These are phyloP conservation scores for Oryza punctata DNA, from an alignment of 176 grass and related monocot genomes.

Conservation along the genomic window DNA sequence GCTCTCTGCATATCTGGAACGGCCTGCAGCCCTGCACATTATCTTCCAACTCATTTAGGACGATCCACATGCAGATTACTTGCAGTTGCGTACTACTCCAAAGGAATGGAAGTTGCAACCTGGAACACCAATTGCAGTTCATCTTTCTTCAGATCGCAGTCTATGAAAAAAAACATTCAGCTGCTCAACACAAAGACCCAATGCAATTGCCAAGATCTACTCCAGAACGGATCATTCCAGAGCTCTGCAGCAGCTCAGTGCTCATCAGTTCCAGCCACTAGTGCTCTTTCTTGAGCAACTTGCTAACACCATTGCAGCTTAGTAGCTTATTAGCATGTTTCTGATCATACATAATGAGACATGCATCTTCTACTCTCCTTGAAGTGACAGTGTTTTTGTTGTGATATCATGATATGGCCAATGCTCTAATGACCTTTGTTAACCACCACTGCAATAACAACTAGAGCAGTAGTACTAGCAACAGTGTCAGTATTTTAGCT, in stretches of 20 bases:
- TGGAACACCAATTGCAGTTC: background rate
- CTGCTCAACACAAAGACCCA: background rate
- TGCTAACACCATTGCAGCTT: background rate
- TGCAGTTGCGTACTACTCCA: background rate
- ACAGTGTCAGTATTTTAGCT: background rate
- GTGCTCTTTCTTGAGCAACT: too few species aligned
- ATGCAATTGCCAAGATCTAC: background rate
- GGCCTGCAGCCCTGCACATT: background rate
- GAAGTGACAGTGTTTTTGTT: background rate
- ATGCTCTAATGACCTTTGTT: background rate
- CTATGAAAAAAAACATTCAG: background rate
- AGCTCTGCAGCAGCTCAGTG: background rate
- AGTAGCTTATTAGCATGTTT: background rate
- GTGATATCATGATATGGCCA: background rate
- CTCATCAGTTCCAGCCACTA: background rate
- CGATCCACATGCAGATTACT: background rate
- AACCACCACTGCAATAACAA: constrained; percentile 6
- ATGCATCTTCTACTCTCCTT: background rate
- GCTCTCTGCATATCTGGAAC: background rate
- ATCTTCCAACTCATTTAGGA: background rate
- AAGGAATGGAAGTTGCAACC: too few species aligned
- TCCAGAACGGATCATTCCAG: background rate
- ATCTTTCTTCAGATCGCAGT: background rate
- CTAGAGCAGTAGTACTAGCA: background rate
- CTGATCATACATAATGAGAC: background rate